Conservation (phyloP, 805 yeast species). For the Starmerella asiatica region DNA sequence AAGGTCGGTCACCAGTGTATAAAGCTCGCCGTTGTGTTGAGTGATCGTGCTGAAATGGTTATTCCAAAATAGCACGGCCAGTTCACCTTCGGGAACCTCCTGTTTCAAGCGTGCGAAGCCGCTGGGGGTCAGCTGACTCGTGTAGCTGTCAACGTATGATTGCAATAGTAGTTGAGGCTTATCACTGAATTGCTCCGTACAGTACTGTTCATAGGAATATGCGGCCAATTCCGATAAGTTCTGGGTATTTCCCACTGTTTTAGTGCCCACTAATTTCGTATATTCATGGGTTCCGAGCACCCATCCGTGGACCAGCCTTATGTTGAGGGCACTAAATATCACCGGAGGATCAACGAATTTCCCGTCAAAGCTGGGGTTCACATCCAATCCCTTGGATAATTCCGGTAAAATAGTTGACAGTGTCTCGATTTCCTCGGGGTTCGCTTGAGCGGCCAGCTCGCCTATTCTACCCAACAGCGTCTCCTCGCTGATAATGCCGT, state of each 20-base stretch:
- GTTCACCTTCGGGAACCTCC: slow-evolving; percentile 38
- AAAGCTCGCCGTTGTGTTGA: slow-evolving; percentile 35
- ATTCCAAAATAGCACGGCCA: slow-evolving; percentile 70
- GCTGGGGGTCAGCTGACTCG: slow-evolving; percentile 59
- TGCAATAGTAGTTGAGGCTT: slow-evolving; percentile 33
- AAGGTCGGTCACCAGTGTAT: slow-evolving; percentile 57
- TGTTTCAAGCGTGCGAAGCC: slow-evolving; percentile 44
- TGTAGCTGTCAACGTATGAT: slow-evolving; percentile 45
- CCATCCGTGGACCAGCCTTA: slow-evolving; percentile 77
- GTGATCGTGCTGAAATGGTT: slow-evolving; percentile 72
- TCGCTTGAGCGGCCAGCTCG: slow-evolving; percentile 15
- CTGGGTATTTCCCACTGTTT: too few relatives aligned
- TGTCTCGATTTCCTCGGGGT: slow-evolving; percentile 24
- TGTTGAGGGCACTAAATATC: slow-evolving; percentile 45
- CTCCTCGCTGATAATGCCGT: slow-evolving; percentile 1
- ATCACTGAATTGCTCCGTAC: slow-evolving; percentile 45
- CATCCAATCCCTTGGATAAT: slow-evolving; percentile 54
- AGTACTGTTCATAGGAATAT: slow-evolving; percentile 37
- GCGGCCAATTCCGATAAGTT: not conserved
- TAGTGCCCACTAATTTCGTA: not conserved
- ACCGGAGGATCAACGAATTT: slow-evolving; percentile 42
- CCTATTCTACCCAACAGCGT: slow-evolving; percentile 4
- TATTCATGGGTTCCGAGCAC: slow-evolving; percentile 23
- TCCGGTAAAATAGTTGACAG: slow-evolving; percentile 47
- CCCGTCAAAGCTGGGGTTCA: slow-evolving; percentile 59